Evolutionary conservation across 176 grass and related monocot species (phyloP).

Genomic region (Otatea glauca): DNA sequence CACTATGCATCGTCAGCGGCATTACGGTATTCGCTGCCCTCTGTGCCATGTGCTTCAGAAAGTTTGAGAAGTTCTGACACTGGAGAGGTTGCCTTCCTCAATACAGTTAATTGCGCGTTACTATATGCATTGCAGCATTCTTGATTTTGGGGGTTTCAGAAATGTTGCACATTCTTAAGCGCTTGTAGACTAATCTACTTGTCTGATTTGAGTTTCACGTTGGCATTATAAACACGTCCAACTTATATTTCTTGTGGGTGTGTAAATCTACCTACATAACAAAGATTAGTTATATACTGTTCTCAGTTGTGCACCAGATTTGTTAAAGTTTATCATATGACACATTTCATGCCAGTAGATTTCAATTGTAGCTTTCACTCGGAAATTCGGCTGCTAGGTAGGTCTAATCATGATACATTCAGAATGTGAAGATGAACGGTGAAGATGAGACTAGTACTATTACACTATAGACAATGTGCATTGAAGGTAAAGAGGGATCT

Average conservation of each 20-base stretch:
- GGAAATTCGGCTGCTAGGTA: neutral
- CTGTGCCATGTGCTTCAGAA: slow-evolving; percentile 48
- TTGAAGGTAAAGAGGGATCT: neutral
- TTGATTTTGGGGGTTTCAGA: neutral
- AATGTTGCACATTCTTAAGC: slow-evolving; percentile 6
- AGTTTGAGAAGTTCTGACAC: slow-evolving; percentile 2
- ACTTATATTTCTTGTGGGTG: neutral
- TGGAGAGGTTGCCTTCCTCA: too few species aligned
- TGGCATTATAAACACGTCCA: neutral
- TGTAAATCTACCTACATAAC: neutral
- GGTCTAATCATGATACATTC: neutral
- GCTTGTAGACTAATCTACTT: neutral
- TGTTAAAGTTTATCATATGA: neutral
- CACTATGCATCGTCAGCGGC: slow-evolving; percentile 42
- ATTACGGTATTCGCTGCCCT: slow-evolving; percentile 36
- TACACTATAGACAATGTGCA: neutral
- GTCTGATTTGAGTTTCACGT: neutral
- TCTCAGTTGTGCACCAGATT: neutral
- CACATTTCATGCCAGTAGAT: slow-evolving; percentile 14
- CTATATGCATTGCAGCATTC: neutral
- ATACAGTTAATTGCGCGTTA: neutral
- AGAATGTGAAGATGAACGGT: neutral
- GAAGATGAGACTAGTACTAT: neutral
- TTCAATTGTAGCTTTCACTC: neutral
- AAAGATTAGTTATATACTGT: neutral